These are phyloP conservation scores for Elsinoe necatrix DNA, from an alignment of 2,329 filamentous ascomycete genomes.

Conservation along the genomic window DNA sequence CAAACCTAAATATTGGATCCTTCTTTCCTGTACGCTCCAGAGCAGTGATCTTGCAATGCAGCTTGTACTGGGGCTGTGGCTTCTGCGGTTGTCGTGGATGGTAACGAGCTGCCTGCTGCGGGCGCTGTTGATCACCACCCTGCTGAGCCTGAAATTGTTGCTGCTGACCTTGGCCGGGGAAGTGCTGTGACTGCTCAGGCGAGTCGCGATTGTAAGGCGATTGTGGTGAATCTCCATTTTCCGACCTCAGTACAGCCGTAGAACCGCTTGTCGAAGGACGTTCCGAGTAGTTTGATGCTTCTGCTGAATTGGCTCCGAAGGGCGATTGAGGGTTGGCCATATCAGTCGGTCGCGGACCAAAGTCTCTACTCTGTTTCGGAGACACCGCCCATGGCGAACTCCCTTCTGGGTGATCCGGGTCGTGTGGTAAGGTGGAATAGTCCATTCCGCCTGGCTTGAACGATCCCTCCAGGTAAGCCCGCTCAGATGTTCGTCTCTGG, in stretches of 20 bases:
- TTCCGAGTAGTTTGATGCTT: conserved; percentile 21
- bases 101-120: conserved; percentile 24
- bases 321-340: conserved; percentile 32
- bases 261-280: conserved; percentile 16
- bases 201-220: conserved; percentile 17
- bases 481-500: conserved; percentile 30
- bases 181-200: conserved; percentile 19
- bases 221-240: conserved; percentile 17
- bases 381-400: conserved; percentile 57
- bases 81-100: conserved; percentile 19
- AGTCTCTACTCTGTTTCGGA: conserved; percentile 46
- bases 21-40: conserved; percentile 91
- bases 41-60: conserved; percentile 91
- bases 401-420: conserved; percentile 50
- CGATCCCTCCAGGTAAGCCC: conserved; percentile 27
- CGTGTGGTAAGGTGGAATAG: conserved; percentile 50
- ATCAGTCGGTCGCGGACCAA: conserved; percentile 37
- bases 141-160: conserved; percentile 28
- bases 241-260: neutral
- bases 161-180: conserved; percentile 25
- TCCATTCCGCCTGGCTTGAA: conserved; percentile 46
- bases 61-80: conserved; percentile 46
- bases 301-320: conserved; percentile 21
- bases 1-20: conserved; percentile 88
- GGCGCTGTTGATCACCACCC: conserved; percentile 32